phyloP scores from a whole-genome alignment of 441 rosid genomes.

The Lagerstroemia fauriei region DNA sequence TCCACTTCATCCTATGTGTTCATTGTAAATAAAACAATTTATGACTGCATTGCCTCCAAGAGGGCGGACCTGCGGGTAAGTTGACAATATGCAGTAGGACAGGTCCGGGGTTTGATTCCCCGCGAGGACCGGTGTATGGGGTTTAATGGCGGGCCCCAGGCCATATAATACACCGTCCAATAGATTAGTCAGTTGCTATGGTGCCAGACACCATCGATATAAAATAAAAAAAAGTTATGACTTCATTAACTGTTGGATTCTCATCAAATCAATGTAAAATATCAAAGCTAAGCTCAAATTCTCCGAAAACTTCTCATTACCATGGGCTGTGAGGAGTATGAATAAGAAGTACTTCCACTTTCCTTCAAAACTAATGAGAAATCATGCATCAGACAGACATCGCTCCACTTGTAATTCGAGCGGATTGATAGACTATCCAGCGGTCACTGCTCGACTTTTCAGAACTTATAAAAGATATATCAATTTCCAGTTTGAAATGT shows the following conservation, averaged over 20 bases:
- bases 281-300: not conserved
- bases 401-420: conserved; percentile 49
- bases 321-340: conserved; percentile 54
- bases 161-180: too few species aligned
- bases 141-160: too few species aligned
- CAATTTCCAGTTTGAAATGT: conserved; percentile 67
- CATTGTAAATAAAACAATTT: conserved; percentile 7
- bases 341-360: conserved; percentile 38
- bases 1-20: conserved; percentile 70
- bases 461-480: conserved; percentile 76
- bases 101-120: too few species aligned
- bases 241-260: not conserved
- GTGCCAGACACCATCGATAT: too few species aligned
- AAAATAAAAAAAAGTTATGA: too few species aligned
- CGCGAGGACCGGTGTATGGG: too few species aligned
- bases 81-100: too few species aligned
- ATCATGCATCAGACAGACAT: conserved; percentile 44
- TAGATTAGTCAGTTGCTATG: too few species aligned
- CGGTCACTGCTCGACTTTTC: conserved; percentile 72
- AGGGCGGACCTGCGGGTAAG: too few species aligned
- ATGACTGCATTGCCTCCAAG: too few species aligned
- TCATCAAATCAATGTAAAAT: not conserved
- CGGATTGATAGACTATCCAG: conserved; percentile 58
- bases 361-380: conserved; percentile 59
- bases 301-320: conserved; percentile 34